A percentile compares a stretch with the other conserved stretches of the same genome.
Evolutionary conservation across 352 stramenopile species (phyloP).

Genomic region (Globisporangium cederbergense): DNA sequence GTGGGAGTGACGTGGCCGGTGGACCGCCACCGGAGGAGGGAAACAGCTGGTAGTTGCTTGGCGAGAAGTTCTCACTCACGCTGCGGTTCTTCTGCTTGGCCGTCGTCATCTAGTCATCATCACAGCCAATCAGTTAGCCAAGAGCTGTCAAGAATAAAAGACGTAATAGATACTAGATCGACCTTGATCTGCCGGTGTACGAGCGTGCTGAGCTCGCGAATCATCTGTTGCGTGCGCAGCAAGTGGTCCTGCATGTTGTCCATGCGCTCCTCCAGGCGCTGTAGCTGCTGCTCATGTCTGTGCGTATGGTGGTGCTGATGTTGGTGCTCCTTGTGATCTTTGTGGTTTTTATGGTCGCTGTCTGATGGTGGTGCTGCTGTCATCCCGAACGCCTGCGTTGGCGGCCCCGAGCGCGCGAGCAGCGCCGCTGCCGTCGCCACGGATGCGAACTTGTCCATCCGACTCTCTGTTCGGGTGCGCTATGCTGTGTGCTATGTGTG

Average conservation of each 20-base stretch:
- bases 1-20: slow-evolving; percentile 5
- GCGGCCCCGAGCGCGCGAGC: slow-evolving; percentile 4
- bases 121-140: not conserved
- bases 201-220: slow-evolving; percentile 39
- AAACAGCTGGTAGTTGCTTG: slow-evolving; percentile 18
- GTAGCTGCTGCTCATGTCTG: slow-evolving; percentile 11
- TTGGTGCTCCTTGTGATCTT: not conserved
- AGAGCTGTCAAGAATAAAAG: not conserved
- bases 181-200: slow-evolving; percentile 42
- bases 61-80: slow-evolving; percentile 30
- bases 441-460: slow-evolving; percentile 18
- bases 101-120: slow-evolving; percentile 18
- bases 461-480: not conserved
- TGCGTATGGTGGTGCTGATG: not conserved
- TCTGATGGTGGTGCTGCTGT: not conserved
- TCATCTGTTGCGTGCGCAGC: slow-evolving; percentile 41
- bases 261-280: slow-evolving; percentile 40
- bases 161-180: not conserved
- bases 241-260: slow-evolving; percentile 40
- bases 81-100: slow-evolving; percentile 32
- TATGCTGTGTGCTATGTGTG: not conserved
- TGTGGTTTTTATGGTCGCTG: too few species aligned
- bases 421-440: slow-evolving; percentile 11
- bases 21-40: not conserved
- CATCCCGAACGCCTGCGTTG: not conserved